Base-by-base conservation (phyloP, 352 stramenopile species). In the Peronospora farinosa region DNA sequence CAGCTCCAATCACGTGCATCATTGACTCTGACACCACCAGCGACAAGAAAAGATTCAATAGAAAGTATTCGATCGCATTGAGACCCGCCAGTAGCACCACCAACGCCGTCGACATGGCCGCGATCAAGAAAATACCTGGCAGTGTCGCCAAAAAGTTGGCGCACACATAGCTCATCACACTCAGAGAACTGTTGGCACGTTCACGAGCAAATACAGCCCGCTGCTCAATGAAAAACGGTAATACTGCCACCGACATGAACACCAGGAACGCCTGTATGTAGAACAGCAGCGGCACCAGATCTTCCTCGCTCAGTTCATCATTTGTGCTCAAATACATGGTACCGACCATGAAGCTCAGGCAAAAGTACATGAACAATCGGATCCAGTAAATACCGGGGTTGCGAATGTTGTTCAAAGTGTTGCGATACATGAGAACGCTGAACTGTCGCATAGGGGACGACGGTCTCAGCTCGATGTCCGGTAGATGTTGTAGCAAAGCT, bases 161-260 rank as follows among this genome's bases (percentile, higher is more conserved):
- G 35, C 74, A 61, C 41, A 83, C 74, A 69, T 92, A 95, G 35
- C 68, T 78, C 36, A 77, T 25, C 11, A 92, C 63, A 55, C 78
- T 72, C 21, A 96, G 80, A 45, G 71, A 86, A 46, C 66, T 77
- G 69, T 96, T 95, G 37, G 60, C 67, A 31, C 80, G 63, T 48
- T 89, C 61, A 10, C 61, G 61, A 39, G 49, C 48, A 23, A 75
- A 67, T 0, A 84, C 69, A 51, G 92, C 84, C 11, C 87, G 83
- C 37, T 90, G 75, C 33, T 93, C 72, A 36, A 96, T 84, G 39
- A 91, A 84, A 61, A 92, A 92, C 2, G 87, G 85, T 13, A 96
- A 59, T 3, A 88, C 79, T 2, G 85, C 84, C 31, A 95, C 74
- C 43, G 70, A 86, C 87, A 95, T 95, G 61, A 92, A 94, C 36